A percentile compares a stretch with the other conserved stretches of the same genome.
phyloP scores from a whole-genome alignment of 148 eudicot genomes.

The Beta vulgaris region DNA sequence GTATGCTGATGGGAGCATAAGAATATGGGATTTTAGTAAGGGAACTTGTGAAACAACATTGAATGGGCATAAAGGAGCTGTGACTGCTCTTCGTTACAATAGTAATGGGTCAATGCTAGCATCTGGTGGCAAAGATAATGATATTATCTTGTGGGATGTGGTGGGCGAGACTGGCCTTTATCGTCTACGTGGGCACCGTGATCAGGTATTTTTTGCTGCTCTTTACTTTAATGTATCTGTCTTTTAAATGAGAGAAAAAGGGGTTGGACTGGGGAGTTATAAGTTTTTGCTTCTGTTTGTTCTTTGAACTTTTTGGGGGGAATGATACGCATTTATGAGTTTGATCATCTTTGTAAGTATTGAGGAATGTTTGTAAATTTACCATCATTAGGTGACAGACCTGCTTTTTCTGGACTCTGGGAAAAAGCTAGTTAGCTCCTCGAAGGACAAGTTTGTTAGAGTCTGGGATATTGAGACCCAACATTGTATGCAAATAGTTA shows the following conservation, averaged over 20 bases:
- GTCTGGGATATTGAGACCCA: conserved; percentile 98
- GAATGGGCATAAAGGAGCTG: conserved; percentile 97
- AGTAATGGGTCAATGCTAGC: conserved; percentile 82
- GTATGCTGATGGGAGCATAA: conserved; percentile 91
- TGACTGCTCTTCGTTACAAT: conserved; percentile 64
- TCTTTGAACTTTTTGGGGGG: neutral
- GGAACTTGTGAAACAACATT: conserved; percentile 85
- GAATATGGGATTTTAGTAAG: conserved; percentile 80
- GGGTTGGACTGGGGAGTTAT: neutral
- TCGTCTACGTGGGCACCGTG: conserved; percentile 94
- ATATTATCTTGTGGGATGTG: conserved; percentile 93
- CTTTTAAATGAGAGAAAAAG: neutral
- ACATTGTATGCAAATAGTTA: conserved; percentile 85
- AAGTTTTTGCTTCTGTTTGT: neutral
- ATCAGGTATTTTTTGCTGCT: conserved; percentile 54
- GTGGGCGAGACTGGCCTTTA: conserved; percentile 94
- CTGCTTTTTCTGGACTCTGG: conserved; percentile 79
- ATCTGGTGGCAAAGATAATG: conserved; percentile 95
- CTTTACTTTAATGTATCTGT: neutral
- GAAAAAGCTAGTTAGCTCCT: conserved; percentile 86
- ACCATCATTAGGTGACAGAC: conserved; percentile 67
- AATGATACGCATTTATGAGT: neutral
- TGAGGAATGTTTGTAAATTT: neutral
- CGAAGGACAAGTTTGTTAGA: conserved; percentile 91
- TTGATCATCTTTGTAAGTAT: neutral